Evolutionary conservation across 1,284 basidiomycete genomes (phyloP).

Genomic region (Coriolopsis trogii): DNA sequence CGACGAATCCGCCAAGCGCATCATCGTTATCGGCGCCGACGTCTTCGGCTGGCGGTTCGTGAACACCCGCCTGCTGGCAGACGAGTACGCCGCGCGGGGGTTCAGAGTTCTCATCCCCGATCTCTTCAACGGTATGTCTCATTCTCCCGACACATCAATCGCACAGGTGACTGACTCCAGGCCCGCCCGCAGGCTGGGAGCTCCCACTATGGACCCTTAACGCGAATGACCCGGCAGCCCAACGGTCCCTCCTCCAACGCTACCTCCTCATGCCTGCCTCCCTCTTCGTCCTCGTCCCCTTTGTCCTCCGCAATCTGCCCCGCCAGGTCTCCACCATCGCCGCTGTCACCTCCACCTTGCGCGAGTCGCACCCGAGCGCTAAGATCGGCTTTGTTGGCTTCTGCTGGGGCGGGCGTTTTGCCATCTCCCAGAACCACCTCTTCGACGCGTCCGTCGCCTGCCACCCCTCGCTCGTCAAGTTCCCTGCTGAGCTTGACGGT

Average conservation of each 20-base stretch:
- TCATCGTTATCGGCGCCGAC: conserved; percentile 28
- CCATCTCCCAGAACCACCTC: conserved; percentile 25
- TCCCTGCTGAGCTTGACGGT: conserved; percentile 25
- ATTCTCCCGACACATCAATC: background rate
- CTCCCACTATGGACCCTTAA: conserved; percentile 25
- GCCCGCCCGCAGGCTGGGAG: conserved; percentile 15
- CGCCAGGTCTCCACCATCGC: conserved; percentile 21
- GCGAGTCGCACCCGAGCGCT: conserved; percentile 15
- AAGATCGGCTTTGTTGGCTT: conserved; percentile 29
- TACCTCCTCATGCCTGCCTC: conserved; percentile 18
- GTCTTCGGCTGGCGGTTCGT: conserved; percentile 28
- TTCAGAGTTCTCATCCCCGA: conserved; percentile 29
- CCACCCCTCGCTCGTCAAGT: conserved; percentile 28
- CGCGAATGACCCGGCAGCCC: conserved; percentile 13
- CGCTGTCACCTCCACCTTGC: conserved; percentile 14
- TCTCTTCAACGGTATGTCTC: conserved; percentile 22
- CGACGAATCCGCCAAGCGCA: conserved; percentile 20
- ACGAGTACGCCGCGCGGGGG: conserved; percentile 27
- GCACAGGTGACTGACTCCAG: background rate
- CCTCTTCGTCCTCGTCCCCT: conserved; percentile 24
- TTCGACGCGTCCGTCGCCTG: conserved; percentile 29
- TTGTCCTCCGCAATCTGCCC: conserved; percentile 24
- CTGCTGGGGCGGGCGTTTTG: conserved; percentile 32
- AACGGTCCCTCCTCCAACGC: conserved; percentile 19
- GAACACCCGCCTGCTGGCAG: conserved; percentile 29